These are phyloP conservation scores for Solanum microdontum DNA, from an alignment of 257 asterid genomes.

Conservation along the genomic window DNA sequence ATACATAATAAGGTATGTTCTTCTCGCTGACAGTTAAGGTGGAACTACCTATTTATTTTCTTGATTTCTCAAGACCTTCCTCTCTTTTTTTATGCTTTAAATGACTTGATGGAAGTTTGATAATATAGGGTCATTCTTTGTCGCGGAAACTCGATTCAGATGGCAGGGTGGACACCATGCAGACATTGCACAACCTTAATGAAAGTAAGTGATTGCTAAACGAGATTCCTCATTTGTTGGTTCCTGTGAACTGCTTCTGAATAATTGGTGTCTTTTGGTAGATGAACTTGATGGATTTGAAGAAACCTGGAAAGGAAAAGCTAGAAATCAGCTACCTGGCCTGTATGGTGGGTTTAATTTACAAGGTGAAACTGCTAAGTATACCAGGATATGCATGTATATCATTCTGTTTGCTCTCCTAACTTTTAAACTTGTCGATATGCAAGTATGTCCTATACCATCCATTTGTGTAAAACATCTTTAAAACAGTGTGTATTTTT, in stretches of 20 bases:
- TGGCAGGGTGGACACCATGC: constrained; percentile 79
- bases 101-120: not conserved
- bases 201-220: constrained; percentile 33
- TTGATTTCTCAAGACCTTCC: not conserved
- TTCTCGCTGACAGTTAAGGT: not conserved
- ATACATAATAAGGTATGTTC: constrained; percentile 58
- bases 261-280: constrained; percentile 12
- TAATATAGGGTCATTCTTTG: constrained; percentile 76
- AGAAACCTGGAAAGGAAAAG: constrained; percentile 69
- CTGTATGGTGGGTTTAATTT: constrained; percentile 22
- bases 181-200: constrained; percentile 72
- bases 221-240: not conserved
- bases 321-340: constrained; percentile 50
- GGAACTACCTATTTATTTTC: not conserved
- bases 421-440: not conserved
- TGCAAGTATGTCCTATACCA: not conserved
- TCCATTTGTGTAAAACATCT: not conserved
- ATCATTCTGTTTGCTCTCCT: not conserved
- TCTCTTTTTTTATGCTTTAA: constrained; percentile 1
- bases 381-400: not conserved
- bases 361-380: constrained; percentile 33
- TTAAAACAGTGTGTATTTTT: not conserved
- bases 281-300: constrained; percentile 72
- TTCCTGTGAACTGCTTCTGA: not conserved
- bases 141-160: constrained; percentile 66